These are phyloP conservation scores for Durotheca rogersii DNA, from an alignment of 495 filamentous ascomycete species.

Conservation along the genomic window DNA sequence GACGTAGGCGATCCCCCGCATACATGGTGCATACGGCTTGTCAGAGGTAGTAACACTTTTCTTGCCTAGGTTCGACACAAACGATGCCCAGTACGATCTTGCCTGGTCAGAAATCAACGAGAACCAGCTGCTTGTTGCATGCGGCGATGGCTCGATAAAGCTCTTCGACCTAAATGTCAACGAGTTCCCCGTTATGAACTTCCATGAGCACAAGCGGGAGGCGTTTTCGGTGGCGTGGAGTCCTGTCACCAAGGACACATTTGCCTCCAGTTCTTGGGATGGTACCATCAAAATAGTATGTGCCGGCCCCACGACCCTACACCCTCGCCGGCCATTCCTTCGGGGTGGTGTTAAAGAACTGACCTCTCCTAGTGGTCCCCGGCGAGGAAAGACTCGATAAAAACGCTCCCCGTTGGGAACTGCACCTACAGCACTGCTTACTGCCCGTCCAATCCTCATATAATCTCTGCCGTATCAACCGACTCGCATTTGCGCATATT, in stretches of 20 bases:
- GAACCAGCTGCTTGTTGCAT: conserved; percentile 83
- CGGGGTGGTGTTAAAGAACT: no score
- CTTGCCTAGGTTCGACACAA: conserved; percentile 76
- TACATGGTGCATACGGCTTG: not conserved
- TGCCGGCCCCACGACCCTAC: no score
- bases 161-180: conserved; percentile 80
- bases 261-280: conserved; percentile 89
- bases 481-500: conserved; percentile 87
- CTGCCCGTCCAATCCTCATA: conserved; percentile 71
- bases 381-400: conserved; percentile 64
- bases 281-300: conserved; percentile 81
- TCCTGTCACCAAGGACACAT: conserved; percentile 82
- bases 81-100: conserved; percentile 92
- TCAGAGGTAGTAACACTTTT: not conserved
- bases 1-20: conserved; percentile 46
- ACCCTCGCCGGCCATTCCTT: no score
- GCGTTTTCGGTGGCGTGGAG: conserved; percentile 93
- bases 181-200: conserved; percentile 80
- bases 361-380: conserved; percentile 66
- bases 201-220: conserved; percentile 89
- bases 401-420: conserved; percentile 81
- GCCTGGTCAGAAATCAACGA: conserved; percentile 94
- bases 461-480: conserved; percentile 78
- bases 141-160: conserved; percentile 90
- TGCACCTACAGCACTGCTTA: conserved; percentile 90